Percentiles rank a stretch among this genome's conserved stretches.
phyloP scores from a whole-genome alignment of 2,329 filamentous ascomycete genomes.

The Fusarium papillatum region DNA sequence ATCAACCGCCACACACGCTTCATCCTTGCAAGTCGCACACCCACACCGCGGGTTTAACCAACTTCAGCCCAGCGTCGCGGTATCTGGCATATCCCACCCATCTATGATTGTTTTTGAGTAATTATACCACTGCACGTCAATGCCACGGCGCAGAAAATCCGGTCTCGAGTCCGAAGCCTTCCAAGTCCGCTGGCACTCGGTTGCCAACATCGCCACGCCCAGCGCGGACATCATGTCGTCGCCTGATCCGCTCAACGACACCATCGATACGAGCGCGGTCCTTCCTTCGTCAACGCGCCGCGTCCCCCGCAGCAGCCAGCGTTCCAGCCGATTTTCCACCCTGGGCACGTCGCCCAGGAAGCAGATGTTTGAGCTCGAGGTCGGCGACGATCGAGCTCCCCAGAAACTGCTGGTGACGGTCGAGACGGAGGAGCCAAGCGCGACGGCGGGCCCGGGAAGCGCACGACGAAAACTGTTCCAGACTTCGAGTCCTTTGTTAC shows the following conservation, averaged over 20 bases:
- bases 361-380: constrained; percentile 69
- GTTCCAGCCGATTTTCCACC: constrained; percentile 54
- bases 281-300: constrained; percentile 55
- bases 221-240: constrained; percentile 62
- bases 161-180: constrained; percentile 43
- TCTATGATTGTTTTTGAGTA: constrained; percentile 18
- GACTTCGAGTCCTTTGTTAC: constrained; percentile 55
- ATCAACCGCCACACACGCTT: constrained; percentile 24
- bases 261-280: constrained; percentile 47
- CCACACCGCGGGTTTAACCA: constrained; percentile 32
- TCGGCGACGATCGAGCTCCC: constrained; percentile 63
- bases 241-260: constrained; percentile 64
- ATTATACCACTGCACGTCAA: constrained; percentile 39
- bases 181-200: constrained; percentile 52
- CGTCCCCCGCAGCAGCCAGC: constrained; percentile 61
- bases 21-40: constrained; percentile 35
- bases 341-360: constrained; percentile 63
- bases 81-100: constrained; percentile 38
- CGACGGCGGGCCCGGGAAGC: constrained; percentile 49
- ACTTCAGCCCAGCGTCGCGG: constrained; percentile 15
- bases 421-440: constrained; percentile 60
- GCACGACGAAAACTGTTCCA: constrained; percentile 59
- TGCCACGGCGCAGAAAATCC: constrained; percentile 46
- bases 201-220: constrained; percentile 51
- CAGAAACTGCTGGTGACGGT: constrained; percentile 69